These are phyloP conservation scores for Rubus parviflorus DNA, from an alignment of 306 rosid species.

Conservation along the genomic window DNA sequence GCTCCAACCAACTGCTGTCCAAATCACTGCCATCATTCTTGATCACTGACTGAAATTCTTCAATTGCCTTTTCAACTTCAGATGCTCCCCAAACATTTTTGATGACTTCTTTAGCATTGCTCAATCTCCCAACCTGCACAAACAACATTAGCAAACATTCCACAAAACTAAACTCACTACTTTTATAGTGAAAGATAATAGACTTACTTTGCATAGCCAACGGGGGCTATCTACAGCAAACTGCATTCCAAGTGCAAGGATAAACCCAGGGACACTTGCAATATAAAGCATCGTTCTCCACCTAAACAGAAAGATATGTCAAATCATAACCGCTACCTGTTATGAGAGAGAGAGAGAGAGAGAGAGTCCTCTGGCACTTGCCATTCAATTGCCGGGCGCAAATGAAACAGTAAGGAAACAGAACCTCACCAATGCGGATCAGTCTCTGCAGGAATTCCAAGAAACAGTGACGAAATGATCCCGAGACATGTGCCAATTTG, in stretches of 20 bases:
- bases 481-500: conserved; percentile 96
- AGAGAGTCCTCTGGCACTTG: neutral
- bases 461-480: conserved; percentile 66
- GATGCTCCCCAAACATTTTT: conserved; percentile 80
- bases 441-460: conserved; percentile 69
- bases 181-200: conserved; percentile 14
- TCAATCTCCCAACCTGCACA: conserved; percentile 64
- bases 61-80: conserved; percentile 69
- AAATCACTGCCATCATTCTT: conserved; percentile 75
- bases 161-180: conserved; percentile 6
- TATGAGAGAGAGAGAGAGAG: neutral
- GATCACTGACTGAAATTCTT: conserved; percentile 70
- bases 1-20: conserved; percentile 73
- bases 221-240: conserved; percentile 94
- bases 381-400: conserved; percentile 7
- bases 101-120: conserved; percentile 62
- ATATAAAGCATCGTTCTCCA: conserved; percentile 87
- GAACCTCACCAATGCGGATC: conserved; percentile 81
- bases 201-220: conserved; percentile 84
- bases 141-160: conserved; percentile 22
- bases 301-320: conserved; percentile 47
- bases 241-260: conserved; percentile 78
- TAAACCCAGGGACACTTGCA: conserved; percentile 76
- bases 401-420: conserved; percentile 19
- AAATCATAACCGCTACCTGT: no score